Evolutionary conservation across 2,329 filamentous ascomycete species (phyloP).

Genomic region (Penicillium sp.): DNA sequence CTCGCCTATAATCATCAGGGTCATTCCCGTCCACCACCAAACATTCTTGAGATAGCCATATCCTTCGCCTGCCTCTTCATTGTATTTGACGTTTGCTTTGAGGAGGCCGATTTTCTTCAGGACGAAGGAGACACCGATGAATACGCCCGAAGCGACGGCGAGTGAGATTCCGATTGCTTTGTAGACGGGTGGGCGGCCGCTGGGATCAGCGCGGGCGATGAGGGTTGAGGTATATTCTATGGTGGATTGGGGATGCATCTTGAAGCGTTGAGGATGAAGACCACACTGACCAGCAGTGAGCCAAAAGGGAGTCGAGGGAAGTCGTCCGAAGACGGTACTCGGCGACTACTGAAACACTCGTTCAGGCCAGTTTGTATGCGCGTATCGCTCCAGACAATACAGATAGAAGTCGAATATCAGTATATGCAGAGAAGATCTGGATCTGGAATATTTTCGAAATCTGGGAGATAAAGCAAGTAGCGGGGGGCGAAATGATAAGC

Average conservation of each 20-base stretch:
- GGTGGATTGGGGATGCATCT: conserved; percentile 16
- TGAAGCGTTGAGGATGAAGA: conserved; percentile 31
- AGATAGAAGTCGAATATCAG: neutral
- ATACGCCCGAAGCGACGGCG: conserved; percentile 79
- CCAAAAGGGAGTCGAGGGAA: conserved; percentile 10
- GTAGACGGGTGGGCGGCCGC: conserved; percentile 55
- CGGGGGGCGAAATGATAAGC: conserved; percentile 11
- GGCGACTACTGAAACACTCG: conserved; percentile 22
- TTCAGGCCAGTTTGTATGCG: conserved; percentile 13
- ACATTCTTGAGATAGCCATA: conserved; percentile 95
- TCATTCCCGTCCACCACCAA: conserved; percentile 97
- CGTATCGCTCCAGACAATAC: conserved; percentile 5
- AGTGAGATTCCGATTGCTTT: conserved; percentile 83
- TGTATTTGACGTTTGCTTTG: conserved; percentile 91
- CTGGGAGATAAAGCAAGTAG: neutral
- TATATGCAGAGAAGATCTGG: conserved; percentile 4
- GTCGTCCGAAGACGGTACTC: conserved; percentile 22
- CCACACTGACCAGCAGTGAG: conserved; percentile 40
- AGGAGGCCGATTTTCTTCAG: conserved; percentile 90
- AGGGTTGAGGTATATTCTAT: conserved; percentile 40
- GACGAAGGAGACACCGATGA: conserved; percentile 93
- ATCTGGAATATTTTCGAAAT: conserved; percentile 13
- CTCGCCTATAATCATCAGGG: conserved; percentile 91
- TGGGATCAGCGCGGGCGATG: conserved; percentile 42
- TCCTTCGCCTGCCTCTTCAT: conserved; percentile 90